Percentiles rank a stretch among this genome's conserved stretches.
These are phyloP conservation scores for Neonectria magnoliae DNA, from an alignment of 2,329 filamentous ascomycete genomes.

Conservation along the genomic window DNA sequence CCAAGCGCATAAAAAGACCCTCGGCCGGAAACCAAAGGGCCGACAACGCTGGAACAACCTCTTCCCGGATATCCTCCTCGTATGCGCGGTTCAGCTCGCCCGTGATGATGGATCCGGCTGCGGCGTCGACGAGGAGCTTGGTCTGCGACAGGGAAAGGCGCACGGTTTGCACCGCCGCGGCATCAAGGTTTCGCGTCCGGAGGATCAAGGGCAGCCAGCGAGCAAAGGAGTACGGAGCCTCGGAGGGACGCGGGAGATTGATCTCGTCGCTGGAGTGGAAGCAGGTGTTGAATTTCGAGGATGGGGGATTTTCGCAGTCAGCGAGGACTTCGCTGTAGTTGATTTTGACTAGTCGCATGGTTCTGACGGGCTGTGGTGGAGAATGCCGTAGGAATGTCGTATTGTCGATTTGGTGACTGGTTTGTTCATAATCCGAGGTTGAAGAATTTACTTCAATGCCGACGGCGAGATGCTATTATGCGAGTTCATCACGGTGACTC, in stretches of 20 bases:
- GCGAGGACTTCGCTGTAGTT: not conserved
- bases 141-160: not conserved
- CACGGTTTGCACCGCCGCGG: not conserved
- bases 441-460: not conserved
- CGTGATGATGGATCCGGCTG: slow-evolving; percentile 11
- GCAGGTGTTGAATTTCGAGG: not conserved
- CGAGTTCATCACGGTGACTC: not conserved
- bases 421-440: not conserved
- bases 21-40: slow-evolving; percentile 44
- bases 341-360: not conserved
- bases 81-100: slow-evolving; percentile 15
- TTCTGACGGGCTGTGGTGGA: not conserved
- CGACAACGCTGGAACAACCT: slow-evolving; percentile 41
- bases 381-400: not conserved
- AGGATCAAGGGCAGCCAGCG: not conserved
- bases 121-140: not conserved
- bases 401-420: not conserved
- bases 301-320: not conserved
- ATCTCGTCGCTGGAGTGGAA: not conserved
- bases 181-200: not conserved
- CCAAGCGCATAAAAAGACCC: slow-evolving; percentile 55
- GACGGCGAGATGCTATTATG: not conserved
- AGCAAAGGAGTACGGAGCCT: not conserved
- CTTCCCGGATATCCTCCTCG: slow-evolving; percentile 21
- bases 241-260: not conserved